Evolutionary conservation across 1,284 basidiomycete genomes (phyloP).

Genomic region (Malassezia psittaci): DNA sequence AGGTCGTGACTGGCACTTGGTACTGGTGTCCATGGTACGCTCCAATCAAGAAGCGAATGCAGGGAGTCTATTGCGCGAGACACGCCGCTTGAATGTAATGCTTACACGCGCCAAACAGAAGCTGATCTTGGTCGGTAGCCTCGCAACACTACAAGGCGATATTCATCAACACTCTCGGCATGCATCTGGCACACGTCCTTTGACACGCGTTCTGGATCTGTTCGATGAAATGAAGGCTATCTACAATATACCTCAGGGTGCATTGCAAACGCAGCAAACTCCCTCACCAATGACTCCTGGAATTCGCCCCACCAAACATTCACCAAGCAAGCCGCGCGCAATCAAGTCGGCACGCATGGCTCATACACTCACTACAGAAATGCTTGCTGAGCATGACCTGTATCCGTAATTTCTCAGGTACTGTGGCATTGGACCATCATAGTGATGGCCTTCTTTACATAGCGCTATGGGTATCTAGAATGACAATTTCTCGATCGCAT

Average conservation of each 20-base stretch:
- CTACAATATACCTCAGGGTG: constrained; percentile 3
- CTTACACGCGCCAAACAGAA: constrained; percentile 54
- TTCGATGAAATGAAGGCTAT: constrained; percentile 12
- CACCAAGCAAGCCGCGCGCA: constrained; percentile 1
- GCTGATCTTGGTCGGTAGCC: constrained; percentile 31
- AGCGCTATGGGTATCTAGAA: constrained; percentile 7
- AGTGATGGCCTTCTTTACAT: neutral
- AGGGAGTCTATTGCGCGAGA: constrained; percentile 35
- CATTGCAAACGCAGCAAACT: neutral
- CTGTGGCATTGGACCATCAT: neutral
- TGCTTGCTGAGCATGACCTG: constrained; percentile 6
- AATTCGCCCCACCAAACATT: neutral
- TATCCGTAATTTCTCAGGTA: neutral
- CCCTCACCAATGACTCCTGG: neutral
- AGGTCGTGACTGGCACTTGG: constrained; percentile 61
- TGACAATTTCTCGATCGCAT: neutral
- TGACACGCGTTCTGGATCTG: constrained; percentile 14
- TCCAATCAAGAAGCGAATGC: constrained; percentile 14
- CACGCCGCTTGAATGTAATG: constrained; percentile 34
- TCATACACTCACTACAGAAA: constrained; percentile 1
- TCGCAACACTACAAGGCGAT: constrained; percentile 18
- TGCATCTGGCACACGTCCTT: constrained; percentile 2
- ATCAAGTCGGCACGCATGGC: neutral
- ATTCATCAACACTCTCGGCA: too few relatives aligned
- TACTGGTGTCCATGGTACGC: constrained; percentile 37